phyloP scores from a whole-genome alignment of 2,329 filamentous ascomycete genomes.

The Sordariomycetes sp. region DNA sequence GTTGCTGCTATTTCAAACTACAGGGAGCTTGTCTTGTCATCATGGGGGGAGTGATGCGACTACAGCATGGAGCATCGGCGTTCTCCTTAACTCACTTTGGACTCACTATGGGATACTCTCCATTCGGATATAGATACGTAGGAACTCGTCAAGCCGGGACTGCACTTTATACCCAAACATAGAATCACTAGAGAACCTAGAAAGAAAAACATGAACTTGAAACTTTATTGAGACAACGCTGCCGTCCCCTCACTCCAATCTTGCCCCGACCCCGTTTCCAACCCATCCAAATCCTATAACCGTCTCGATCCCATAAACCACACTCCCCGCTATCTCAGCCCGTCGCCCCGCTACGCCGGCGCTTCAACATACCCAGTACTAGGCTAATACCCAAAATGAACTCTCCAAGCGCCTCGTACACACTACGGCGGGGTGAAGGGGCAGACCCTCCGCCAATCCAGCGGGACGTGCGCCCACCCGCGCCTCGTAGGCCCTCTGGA shows the following conservation, averaged over 20 bases:
- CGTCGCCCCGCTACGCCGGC: neutral
- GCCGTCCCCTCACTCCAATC: neutral
- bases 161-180: neutral
- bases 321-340: neutral
- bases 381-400: no score
- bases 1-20: neutral
- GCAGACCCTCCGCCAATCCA: no score
- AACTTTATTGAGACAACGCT: neutral
- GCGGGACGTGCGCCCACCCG: no score
- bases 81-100: neutral
- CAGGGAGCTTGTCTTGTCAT: neutral
- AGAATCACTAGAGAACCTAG: neutral
- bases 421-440: no score
- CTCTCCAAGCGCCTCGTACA: no score
- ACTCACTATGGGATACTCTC: neutral
- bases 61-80: neutral
- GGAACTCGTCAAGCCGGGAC: no score
- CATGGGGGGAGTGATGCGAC: neutral
- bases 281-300: neutral
- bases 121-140: neutral
- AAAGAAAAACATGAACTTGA: neutral
- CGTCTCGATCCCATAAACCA: neutral
- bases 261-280: neutral
- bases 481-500: no score
- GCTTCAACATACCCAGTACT: no score